These are phyloP conservation scores for Teunomyces lycoperdinae DNA, from an alignment of 805 yeast genomes.

Conservation along the genomic window DNA sequence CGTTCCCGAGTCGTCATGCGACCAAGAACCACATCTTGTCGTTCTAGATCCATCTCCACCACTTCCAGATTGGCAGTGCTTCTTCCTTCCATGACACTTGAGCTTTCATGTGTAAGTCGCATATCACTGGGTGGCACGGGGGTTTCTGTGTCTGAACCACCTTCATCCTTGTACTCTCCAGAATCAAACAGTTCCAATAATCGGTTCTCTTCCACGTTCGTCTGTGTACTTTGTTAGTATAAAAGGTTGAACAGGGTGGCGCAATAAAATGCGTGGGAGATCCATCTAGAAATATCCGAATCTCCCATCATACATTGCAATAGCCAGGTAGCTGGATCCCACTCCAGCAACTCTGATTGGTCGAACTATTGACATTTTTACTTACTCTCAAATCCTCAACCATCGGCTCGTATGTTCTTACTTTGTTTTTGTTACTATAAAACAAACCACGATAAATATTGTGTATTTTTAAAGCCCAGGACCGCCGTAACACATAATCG, in stretches of 20 bases:
- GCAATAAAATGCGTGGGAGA: too few species aligned
- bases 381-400: background rate
- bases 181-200: constrained; percentile 7
- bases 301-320: too few species aligned
- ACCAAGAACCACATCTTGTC: constrained; percentile 15
- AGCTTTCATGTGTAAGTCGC: background rate
- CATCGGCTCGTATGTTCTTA: background rate
- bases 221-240: constrained; percentile 1
- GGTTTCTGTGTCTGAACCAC: background rate
- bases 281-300: too few species aligned
- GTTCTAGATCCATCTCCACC: constrained; percentile 29
- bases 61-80: background rate
- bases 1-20: constrained; percentile 29
- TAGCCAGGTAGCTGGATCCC: too few species aligned
- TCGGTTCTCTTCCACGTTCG: constrained; percentile 6
- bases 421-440: background rate
- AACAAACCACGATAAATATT: background rate
- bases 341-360: too few species aligned
- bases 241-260: background rate
- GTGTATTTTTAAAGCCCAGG: background rate
- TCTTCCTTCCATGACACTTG: constrained; percentile 12
- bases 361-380: background rate
- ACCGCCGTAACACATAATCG: background rate
- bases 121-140: too few species aligned
- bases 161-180: background rate